Evolutionary conservation across 208 protist genomes (phyloP), one percentile per base, ranked within the genome.

Genomic region (Trypanosoma theileri): DNA sequence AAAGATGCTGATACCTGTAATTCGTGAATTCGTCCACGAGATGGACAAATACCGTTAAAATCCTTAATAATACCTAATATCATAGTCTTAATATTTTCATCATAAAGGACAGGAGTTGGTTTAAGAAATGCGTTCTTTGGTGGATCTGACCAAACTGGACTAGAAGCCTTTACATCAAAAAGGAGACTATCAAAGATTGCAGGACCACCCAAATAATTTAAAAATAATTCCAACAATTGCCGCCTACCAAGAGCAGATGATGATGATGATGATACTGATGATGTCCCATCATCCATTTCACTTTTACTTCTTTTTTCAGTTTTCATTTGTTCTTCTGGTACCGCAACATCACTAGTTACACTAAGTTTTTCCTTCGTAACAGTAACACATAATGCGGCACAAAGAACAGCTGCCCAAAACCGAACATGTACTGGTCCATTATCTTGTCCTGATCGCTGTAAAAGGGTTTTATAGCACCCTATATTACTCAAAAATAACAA

Each of bases 81-180:
- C 8, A 41, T 60, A 4, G 66, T 12, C n/a, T 80, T 75, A 69
- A 84, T 75, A 19, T 17, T 44, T 19, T 60, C 75, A 64, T 94
- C 86, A 68, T 92, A 94, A 21, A 87, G 51, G 11, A 61, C 80
- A 8, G 81, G 80, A 1, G 73, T 44, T 45, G 77, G 73, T 14
- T 74, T 57, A 21, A 69, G 61, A 31, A 92, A 84, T 19, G 79
- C 86, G 52, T 73, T 77, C 17, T 67, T 66, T 35, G 79, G 73
- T 35, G 89, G 90, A 24, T 87, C 73, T 50, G 65, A 73, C 80
- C 83, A 93, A 41, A 79, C 77, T 46, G 77, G 62, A 16, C 71
- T 88, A 62, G 81, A 85, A 17, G 77, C 84, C 48, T 79, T 70
- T 24, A 87, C 79, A 56, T 95, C 90, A 35, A 91, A 88, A n/a